Conservation (phyloP, 768 basidiomycete genomes). For the Leccinum imitatum region DNA sequence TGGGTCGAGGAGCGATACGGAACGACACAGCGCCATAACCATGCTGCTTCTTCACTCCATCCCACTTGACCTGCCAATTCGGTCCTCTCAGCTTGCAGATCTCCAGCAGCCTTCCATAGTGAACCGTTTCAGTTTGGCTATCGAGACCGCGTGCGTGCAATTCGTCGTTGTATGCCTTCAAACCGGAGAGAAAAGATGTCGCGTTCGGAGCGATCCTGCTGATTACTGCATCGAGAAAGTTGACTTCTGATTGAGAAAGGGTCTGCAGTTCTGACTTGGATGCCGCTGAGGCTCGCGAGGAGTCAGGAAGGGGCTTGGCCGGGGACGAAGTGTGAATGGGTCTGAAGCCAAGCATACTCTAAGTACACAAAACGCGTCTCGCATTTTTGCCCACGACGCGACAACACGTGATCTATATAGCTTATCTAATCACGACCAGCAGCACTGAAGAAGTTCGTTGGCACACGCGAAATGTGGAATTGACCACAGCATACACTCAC, state of each 20-base stretch:
- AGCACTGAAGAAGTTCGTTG: too few species aligned
- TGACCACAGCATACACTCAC: constrained; percentile 9
- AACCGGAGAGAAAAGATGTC: constrained; percentile 76
- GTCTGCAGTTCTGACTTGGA: constrained; percentile 50
- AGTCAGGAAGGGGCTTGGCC: constrained; percentile 36
- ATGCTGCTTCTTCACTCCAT: constrained; percentile 58
- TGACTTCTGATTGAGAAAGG: constrained; percentile 57
- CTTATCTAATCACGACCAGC: constrained; percentile 24
- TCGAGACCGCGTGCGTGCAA: constrained; percentile 74
- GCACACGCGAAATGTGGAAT: too few species aligned
- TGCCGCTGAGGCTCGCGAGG: constrained; percentile 40
- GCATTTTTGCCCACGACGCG: constrained; percentile 26
- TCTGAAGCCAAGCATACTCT: constrained; percentile 41
- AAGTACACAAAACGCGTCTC: constrained; percentile 14
- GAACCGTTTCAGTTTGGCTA: constrained; percentile 70
- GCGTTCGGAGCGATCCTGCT: constrained; percentile 62
- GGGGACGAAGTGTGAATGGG: constrained; percentile 51
- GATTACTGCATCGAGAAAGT: constrained; percentile 75
- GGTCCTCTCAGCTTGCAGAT: constrained; percentile 77
- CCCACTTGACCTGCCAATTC: constrained; percentile 85
- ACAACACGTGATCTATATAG: constrained; percentile 23
- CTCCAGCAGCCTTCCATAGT: constrained; percentile 81
- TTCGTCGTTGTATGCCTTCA: constrained; percentile 83
- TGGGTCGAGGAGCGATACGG: constrained; percentile 13
- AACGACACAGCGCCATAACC: constrained; percentile 35